phyloP scores from a whole-genome alignment of 129 eudicot genomes.

The Helianthus tuberosus region DNA sequence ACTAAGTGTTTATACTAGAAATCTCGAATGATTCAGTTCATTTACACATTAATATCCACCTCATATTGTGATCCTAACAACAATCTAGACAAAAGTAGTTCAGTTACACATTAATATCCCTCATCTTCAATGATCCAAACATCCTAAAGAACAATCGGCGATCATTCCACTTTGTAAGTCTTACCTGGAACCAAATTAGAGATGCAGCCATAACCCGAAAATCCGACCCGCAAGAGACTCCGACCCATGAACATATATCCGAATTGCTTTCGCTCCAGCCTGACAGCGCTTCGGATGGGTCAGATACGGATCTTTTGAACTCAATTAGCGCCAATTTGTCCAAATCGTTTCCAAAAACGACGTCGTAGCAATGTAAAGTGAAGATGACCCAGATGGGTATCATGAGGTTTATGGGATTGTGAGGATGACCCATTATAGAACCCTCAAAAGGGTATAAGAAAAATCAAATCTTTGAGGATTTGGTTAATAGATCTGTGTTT shows the following conservation, averaged over 20 bases:
- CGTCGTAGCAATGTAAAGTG: conserved; percentile 21
- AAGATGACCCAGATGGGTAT: conserved; percentile 36
- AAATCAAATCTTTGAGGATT: conserved; percentile 20
- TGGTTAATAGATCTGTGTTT: neutral
- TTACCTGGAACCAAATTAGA: no score
- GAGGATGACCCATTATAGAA: conserved; percentile 57
- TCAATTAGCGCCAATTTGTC: conserved; percentile 75
- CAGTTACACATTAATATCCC: no score
- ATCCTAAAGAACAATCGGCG: no score
- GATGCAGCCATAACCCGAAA: conserved; percentile 49
- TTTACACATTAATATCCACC: no score
- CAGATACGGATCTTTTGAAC: conserved; percentile 59
- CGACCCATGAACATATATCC: conserved; percentile 76
- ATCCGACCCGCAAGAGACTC: conserved; percentile 63
- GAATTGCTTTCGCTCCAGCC: conserved; percentile 52
- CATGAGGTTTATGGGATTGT: conserved; percentile 40
- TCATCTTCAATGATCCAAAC: no score
- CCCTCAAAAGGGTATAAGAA: conserved; percentile 31
- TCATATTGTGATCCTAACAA: no score
- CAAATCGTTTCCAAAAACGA: conserved; percentile 49
- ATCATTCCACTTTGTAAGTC: no score
- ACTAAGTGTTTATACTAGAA: no score
- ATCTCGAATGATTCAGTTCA: no score
- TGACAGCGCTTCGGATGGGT: conserved; percentile 51
- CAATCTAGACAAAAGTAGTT: no score